These are phyloP conservation scores for Dendrobium catenatum DNA, from an alignment of 106 monocot species.

Conservation along the genomic window DNA sequence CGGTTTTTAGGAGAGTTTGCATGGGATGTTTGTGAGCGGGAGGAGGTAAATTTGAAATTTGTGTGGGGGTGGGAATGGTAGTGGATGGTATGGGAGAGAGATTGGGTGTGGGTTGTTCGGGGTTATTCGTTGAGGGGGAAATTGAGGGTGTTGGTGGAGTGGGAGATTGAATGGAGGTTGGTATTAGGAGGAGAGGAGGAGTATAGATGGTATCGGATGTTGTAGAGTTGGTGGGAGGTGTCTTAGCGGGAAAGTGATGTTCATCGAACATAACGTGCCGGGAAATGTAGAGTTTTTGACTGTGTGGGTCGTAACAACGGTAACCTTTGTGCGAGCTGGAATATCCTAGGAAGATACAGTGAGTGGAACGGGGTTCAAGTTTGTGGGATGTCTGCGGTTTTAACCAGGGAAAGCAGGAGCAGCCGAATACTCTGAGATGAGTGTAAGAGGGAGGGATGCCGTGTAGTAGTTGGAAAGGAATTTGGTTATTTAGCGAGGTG, in stretches of 20 bases:
- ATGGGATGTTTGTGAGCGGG: not conserved
- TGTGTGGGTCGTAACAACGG: not conserved
- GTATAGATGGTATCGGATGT: not conserved
- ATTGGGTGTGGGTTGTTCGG: too few species aligned
- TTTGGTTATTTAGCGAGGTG: not conserved
- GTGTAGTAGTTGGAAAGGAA: not conserved
- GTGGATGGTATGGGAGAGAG: too few species aligned
- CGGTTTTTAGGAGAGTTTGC: not conserved
- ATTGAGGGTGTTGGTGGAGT: too few species aligned
- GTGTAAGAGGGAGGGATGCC: too few species aligned
- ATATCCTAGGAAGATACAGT: not conserved
- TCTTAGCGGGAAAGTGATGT: not conserved
- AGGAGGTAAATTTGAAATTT: not conserved
- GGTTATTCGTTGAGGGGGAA: too few species aligned
- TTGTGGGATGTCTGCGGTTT: not conserved
- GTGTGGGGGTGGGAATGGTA: too few species aligned
- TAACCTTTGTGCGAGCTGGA: not conserved
- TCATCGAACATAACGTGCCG: not conserved
- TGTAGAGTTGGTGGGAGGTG: not conserved
- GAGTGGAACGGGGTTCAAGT: not conserved
- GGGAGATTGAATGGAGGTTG: not conserved
- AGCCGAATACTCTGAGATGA: not conserved
- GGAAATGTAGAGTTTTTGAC: not conserved
- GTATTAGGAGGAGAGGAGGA: not conserved
- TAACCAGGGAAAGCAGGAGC: not conserved